phyloP scores from a whole-genome alignment of 73 alveolate genomes.

The Paramecium tetraurelia region DNA sequence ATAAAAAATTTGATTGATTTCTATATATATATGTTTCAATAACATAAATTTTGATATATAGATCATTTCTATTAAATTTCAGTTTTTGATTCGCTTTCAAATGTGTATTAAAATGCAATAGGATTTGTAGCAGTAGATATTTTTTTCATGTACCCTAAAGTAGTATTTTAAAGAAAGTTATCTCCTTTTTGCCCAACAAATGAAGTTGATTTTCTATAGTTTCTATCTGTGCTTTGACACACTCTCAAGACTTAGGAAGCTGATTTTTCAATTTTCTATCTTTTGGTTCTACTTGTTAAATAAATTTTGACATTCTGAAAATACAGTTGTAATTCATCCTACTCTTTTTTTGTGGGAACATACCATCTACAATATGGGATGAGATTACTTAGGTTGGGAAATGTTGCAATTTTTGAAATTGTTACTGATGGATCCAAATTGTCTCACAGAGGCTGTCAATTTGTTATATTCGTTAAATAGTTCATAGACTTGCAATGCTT shows the following conservation, averaged over 20 bases:
- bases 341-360: not conserved
- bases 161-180: not conserved
- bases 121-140: conserved; percentile 43
- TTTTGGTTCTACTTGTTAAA: conserved; percentile 41
- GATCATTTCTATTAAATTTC: not conserved
- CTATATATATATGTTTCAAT: not conserved
- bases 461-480: conserved; percentile 2
- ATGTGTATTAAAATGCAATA: conserved; percentile 31
- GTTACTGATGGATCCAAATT: not conserved
- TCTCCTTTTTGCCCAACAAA: not conserved
- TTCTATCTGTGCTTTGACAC: conserved; percentile 19
- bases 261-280: conserved; percentile 22
- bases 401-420: not conserved
- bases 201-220: conserved; percentile 17
- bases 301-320: conserved; percentile 39
- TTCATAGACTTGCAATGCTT: conserved; percentile 33
- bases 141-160: conserved; percentile 40
- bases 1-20: not conserved
- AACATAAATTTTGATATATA: not conserved
- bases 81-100: conserved; percentile 3
- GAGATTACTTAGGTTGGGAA: not conserved
- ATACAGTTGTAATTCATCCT: not conserved
- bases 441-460: not conserved
- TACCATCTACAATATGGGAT: not conserved
- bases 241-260: not conserved